Evolutionary conservation across 495 filamentous ascomycete species (phyloP).

Genomic region (Podospora tetraspora): DNA sequence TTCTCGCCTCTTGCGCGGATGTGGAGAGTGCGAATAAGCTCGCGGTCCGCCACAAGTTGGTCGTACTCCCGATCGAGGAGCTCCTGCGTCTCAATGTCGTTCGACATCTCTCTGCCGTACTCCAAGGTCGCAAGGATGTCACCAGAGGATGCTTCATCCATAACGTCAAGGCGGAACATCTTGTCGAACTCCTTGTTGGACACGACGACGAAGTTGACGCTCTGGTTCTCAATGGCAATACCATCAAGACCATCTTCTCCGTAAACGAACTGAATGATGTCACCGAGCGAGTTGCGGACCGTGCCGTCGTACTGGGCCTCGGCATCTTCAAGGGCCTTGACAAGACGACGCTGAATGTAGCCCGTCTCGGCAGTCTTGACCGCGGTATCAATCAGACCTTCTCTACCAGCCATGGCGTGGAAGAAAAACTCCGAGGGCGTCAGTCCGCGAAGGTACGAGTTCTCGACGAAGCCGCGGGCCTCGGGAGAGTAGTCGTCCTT

Average conservation of each 20-base stretch:
- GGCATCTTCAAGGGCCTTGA: slow-evolving; percentile 96
- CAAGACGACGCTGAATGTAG: slow-evolving; percentile 96
- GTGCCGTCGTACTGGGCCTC: slow-evolving; percentile 98
- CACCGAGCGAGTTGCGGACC: slow-evolving; percentile 91
- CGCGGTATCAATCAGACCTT: slow-evolving; percentile 98
- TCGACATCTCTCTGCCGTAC: slow-evolving; percentile 78
- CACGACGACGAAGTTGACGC: slow-evolving; percentile 75
- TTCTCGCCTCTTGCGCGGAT: slow-evolving; percentile 55
- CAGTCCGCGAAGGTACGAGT: slow-evolving; percentile 93
- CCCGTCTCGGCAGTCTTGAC: slow-evolving; percentile 99
- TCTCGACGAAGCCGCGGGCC: slow-evolving; percentile 96
- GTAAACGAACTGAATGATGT: slow-evolving; percentile 96
- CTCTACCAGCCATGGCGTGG: slow-evolving; percentile 99
- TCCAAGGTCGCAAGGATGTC: slow-evolving; percentile 67
- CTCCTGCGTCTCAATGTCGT: slow-evolving; percentile 77
- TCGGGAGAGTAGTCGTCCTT: slow-evolving; percentile 98
- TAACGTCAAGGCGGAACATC: slow-evolving; percentile 87
- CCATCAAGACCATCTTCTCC: slow-evolving; percentile 96
- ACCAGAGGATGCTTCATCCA: slow-evolving; percentile 62
- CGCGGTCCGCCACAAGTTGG: slow-evolving; percentile 64
- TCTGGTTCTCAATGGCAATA: slow-evolving; percentile 83
- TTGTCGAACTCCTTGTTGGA: slow-evolving; percentile 67
- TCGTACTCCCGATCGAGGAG: slow-evolving; percentile 88
- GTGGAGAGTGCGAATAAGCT: slow-evolving; percentile 62
- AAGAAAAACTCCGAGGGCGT: slow-evolving; percentile 98